Evolutionary conservation across 495 filamentous ascomycete genomes (phyloP).

Genomic region (Hypoxylon fuscum): DNA sequence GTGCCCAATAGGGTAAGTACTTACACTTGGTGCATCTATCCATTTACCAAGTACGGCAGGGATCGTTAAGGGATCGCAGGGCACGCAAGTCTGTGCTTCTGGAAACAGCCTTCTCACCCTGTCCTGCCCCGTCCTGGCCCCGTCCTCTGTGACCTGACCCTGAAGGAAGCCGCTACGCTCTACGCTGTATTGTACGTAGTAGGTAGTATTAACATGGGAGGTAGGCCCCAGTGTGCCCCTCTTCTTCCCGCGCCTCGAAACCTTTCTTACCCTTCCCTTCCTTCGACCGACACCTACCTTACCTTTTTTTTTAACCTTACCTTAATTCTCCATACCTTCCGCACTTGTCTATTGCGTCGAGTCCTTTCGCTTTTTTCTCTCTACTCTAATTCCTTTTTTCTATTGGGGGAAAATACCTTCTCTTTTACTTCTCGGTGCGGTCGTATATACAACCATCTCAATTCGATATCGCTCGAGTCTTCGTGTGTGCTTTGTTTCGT

Average conservation of each 20-base stretch:
- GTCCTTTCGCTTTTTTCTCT: conserved; percentile 32
- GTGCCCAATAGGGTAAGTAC: conserved; percentile 32
- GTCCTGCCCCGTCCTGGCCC: neutral
- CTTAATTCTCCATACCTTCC: conserved; percentile 15
- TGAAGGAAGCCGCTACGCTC: too few species aligned
- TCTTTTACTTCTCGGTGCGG: conserved; percentile 5
- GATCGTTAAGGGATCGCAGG: conserved; percentile 1
- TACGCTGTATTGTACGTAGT: too few species aligned
- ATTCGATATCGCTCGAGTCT: conserved; percentile 22
- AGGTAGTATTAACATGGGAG: conserved; percentile 22
- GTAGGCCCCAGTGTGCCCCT: conserved; percentile 43
- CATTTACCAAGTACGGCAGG: conserved; percentile 1
- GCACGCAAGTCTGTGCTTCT: conserved; percentile 7
- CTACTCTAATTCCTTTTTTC: conserved; percentile 32
- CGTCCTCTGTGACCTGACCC: too few species aligned
- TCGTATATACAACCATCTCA: conserved; percentile 32
- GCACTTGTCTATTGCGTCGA: conserved; percentile 29
- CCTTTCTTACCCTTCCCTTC: conserved; percentile 37
- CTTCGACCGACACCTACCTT: too few species aligned
- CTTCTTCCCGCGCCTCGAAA: conserved; percentile 44
- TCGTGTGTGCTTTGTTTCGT: conserved; percentile 31
- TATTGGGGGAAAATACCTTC: conserved; percentile 33
- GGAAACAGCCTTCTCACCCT: conserved; percentile 11
- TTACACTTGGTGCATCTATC: conserved; percentile 3
- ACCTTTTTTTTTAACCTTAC: too few species aligned